Conservation (phyloP, 2,329 filamentous ascomycete species). For the Claviceps monticola region DNA sequence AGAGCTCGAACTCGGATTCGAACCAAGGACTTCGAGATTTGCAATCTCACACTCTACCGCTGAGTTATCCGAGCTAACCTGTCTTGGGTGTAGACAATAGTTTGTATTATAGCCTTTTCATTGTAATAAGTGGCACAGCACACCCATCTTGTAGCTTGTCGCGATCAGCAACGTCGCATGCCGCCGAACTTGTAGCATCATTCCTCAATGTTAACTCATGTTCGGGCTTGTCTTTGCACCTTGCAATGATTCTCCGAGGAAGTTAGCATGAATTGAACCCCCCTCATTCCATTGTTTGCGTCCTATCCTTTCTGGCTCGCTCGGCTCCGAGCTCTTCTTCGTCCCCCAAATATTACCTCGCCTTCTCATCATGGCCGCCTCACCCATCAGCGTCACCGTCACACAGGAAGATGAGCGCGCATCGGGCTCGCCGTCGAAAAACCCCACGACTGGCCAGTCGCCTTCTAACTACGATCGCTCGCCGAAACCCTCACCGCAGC, state of each 20-base stretch:
- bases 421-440: slow-evolving; percentile 31
- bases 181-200: not conserved
- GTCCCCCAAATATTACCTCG: not conserved
- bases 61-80: not conserved
- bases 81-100: fast-evolving
- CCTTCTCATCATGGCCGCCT: slow-evolving; percentile 27
- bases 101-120: too few relatives aligned
- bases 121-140: too few relatives aligned
- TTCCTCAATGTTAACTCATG: too few relatives aligned
- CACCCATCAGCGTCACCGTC: slow-evolving; percentile 26
- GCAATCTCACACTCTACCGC: slow-evolving; percentile 5
- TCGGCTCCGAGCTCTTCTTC: not conserved
- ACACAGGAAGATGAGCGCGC: slow-evolving; percentile 17
- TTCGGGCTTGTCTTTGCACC: too few relatives aligned
- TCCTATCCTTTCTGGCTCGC: too few relatives aligned
- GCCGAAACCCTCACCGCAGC: slow-evolving; percentile 19
- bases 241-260: too few relatives aligned
- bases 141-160: not conserved
- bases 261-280: too few relatives aligned
- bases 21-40: slow-evolving; percentile 2
- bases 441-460: slow-evolving; percentile 21
- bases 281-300: too few relatives aligned
- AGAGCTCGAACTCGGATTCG: slow-evolving; percentile 1
- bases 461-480: slow-evolving; percentile 30
- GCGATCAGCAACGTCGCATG: not conserved